Evolutionary conservation across 208 protist genomes (phyloP).

Genomic region (Leishmania major): DNA sequence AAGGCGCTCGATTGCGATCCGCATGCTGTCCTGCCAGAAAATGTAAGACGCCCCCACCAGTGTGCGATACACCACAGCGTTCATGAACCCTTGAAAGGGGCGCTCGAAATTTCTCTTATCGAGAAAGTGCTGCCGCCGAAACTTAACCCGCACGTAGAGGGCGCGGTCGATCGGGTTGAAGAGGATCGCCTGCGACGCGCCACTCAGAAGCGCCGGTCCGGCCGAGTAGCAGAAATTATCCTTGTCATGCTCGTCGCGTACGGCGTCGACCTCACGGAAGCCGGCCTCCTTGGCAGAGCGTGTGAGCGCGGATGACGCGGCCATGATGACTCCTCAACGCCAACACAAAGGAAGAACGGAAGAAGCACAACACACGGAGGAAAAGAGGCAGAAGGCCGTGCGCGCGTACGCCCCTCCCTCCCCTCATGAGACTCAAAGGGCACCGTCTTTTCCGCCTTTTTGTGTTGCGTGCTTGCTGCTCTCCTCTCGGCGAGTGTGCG

Average conservation of each 20-base stretch:
- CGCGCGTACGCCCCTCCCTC: neutral
- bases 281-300: neutral
- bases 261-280: neutral
- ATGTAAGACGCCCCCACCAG: constrained; percentile 87
- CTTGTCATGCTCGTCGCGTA: neutral
- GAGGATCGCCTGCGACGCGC: constrained; percentile 82
- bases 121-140: constrained; percentile 69
- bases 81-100: constrained; percentile 91
- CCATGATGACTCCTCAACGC: neutral
- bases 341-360: neutral
- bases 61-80: constrained; percentile 89
- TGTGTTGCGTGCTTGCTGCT: neutral
- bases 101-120: constrained; percentile 89
- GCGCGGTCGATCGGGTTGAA: constrained; percentile 92
- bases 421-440: neutral
- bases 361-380: neutral
- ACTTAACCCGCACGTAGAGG: constrained; percentile 88
- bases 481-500: neutral
- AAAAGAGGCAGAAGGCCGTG: neutral
- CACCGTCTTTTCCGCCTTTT: neutral
- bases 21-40: constrained; percentile 88
- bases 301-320: neutral
- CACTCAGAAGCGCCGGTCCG: constrained; percentile 69
- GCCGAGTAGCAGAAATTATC: constrained; percentile 64
- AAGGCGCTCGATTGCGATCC: constrained; percentile 59